Base-by-base conservation (phyloP, 2,329 filamentous ascomycete species). In the Colletotrichum sp. region DNA sequence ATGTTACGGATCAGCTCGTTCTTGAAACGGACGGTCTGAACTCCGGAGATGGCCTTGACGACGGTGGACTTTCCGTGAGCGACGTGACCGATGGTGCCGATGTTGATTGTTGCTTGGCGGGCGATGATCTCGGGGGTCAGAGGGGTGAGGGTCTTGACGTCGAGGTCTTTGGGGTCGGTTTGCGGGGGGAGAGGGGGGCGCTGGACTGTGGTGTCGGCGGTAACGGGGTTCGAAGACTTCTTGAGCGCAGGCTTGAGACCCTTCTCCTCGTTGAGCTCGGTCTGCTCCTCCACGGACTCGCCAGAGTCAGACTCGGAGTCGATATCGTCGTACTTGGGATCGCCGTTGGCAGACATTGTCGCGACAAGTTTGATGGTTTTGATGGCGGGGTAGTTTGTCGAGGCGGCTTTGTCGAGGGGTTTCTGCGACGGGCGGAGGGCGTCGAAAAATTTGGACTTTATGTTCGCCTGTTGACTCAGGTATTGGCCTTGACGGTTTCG, bases 1-100 rank as follows among this genome's bases (percentile, higher is more conserved):
- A 99, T 99, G 87, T 99, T 99, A 83, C 97, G 92, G 89, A 99
- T 98, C 88, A 98, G 89, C 89, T 99, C 97, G 89, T 99, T 99
- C 94, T 99, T 99, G 91, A 99, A 99, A 81, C 97, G 93, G 83
- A 99, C 97, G 21, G 97, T 99, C 91, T 99, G 97, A 78, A 99
- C 97, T 78, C 97, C 97, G 3, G 97, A 99, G 82, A 99, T 99
- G 82, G 97, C 97, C 91, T 99, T 99, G 82, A 99, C 97, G 67
- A 99, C 97, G 26, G 97, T 99, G 77, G 95, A 98, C 87, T 99
- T 99, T 84, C 96, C 96, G 94, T 99, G 96, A 83, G 97, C 97
- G 90, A 99, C 96, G 86, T 99, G 97, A 72, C 96, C 96, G 86
- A 99, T 99, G 77, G 97, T 98, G 79, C 96, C 97, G 82, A 99